phyloP scores from a whole-genome alignment of 2,329 filamentous ascomycete species.

The Aspergillus transmontanensis region DNA sequence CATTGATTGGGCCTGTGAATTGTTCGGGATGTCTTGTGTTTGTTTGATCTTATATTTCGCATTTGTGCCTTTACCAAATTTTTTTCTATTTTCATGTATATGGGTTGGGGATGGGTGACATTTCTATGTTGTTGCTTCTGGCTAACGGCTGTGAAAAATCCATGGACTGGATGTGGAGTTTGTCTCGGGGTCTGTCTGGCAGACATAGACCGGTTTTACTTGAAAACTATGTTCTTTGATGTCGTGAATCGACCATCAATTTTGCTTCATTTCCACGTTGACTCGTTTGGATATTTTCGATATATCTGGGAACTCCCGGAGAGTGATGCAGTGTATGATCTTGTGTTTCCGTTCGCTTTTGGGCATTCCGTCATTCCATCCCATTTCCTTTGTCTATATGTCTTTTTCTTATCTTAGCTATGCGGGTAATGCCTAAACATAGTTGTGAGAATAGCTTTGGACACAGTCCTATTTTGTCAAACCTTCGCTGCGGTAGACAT shows the following conservation, averaged over 20 bases:
- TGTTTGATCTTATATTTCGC: constrained; percentile 23
- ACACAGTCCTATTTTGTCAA: constrained; percentile 2
- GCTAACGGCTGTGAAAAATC: constrained; percentile 35
- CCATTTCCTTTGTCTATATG: constrained; percentile 23
- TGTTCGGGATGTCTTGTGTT: constrained; percentile 34
- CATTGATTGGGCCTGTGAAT: constrained; percentile 44
- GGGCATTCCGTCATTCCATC: constrained; percentile 16
- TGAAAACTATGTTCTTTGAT: constrained; percentile 25
- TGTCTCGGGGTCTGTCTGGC: constrained; percentile 33
- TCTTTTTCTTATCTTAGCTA: constrained; percentile 3
- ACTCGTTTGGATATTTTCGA: constrained; percentile 30
- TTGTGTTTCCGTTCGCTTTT: constrained; percentile 15
- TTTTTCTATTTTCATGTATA: constrained; percentile 35
- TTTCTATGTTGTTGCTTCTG: constrained; percentile 34
- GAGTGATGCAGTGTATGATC: constrained; percentile 28
- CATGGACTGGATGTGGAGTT: constrained; percentile 44
- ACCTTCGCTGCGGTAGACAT: not conserved
- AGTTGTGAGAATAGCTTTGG: constrained; percentile 19
- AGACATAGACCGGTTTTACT: constrained; percentile 35
- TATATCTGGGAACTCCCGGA: constrained; percentile 22
- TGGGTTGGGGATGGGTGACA: constrained; percentile 37
- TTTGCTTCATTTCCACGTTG: constrained; percentile 25
- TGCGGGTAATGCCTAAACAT: constrained; percentile 15
- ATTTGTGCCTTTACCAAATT: constrained; percentile 27
- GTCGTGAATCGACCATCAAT: constrained; percentile 22